Evolutionary conservation across 75 land plant species (phyloP), one percentile per base, ranked within the genome.

Genomic region (Pinus taeda): DNA sequence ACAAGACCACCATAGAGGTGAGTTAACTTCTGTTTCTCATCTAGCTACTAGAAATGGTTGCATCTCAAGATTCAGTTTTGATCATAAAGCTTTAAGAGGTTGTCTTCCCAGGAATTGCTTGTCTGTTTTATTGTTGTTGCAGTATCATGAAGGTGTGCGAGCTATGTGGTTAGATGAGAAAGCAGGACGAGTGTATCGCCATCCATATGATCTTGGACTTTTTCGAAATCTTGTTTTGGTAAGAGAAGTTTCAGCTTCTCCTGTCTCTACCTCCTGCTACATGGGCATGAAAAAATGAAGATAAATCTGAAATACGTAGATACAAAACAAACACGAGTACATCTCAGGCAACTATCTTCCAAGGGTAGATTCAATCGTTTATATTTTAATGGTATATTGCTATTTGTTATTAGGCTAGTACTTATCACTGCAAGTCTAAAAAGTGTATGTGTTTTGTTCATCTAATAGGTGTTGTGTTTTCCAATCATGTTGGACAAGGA

Each of bases 1-100:
- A 94, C 85, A 81, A 86, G 91, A 94, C 97, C 60, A 92, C 95
- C n/a, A 92, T 92, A 71, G 97, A 94, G 93, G 97, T 94, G 49
- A 5, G 37, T 75, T 67, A 55, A 21, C 61, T 39, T 26, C 55
- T 62, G 55, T 82, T 59, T 57, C 55, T 63, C 24, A 18, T 56
- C 11, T 78, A 37, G 33, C 69, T 70, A n/a, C 13, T 36, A 22
- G 11, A 53, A 17, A 30, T 74, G 20, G 60, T 15, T 59, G 24
- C 21, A 77, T 56, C 12, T 33, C 26, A 3, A 60, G 7, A 33
- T 63, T 59, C 13, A 55, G 77, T 57, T 24, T 63, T 58, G 39
- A 12, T 75, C 13, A 20, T 18, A 59, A 53, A 62, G 57, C 22
- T 13, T 14, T 53, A 36, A 57, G 21, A 45, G 36, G 4, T 33